Percentiles rank a stretch among this genome's conserved stretches.
Evolutionary conservation across 1,284 basidiomycete genomes (phyloP).

Genomic region (Ceratobasidium theobromae): DNA sequence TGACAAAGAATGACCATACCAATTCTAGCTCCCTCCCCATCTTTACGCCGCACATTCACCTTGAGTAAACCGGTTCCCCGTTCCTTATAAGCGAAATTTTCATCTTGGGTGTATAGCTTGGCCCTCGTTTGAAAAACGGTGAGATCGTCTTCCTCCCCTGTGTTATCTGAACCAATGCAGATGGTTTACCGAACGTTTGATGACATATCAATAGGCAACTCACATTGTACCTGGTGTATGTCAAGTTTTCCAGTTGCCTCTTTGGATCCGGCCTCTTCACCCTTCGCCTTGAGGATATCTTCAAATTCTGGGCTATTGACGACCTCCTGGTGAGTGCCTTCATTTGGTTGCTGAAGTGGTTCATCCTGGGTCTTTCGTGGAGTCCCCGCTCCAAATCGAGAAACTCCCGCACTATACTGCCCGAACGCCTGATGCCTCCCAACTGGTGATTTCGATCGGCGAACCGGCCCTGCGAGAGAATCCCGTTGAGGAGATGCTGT

Average conservation of each 20-base stretch:
- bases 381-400: conserved; percentile 6
- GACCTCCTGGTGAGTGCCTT: background rate
- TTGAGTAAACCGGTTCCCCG: conserved; percentile 81
- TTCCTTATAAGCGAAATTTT: conserved; percentile 79
- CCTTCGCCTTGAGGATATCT: conserved; percentile 17
- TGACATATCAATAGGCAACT: background rate
- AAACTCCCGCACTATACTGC: conserved; percentile 21
- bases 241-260: background rate
- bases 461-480: conserved; percentile 18
- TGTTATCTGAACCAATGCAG: conserved; percentile 57
- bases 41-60: conserved; percentile 71
- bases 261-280: background rate
- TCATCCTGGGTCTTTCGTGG: background rate
- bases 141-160: conserved; percentile 91
- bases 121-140: conserved; percentile 82
- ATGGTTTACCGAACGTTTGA: background rate
- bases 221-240: conserved; percentile 1
- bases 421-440: conserved; percentile 28
- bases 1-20: conserved; percentile 48
- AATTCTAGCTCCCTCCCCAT: conserved; percentile 72
- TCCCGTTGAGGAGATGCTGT: conserved; percentile 1
- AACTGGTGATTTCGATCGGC: conserved; percentile 27
- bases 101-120: conserved; percentile 77
- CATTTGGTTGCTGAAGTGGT: background rate
- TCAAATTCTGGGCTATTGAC: background rate